These are phyloP conservation scores for Lactarius trivialis DNA, from an alignment of 768 basidiomycete genomes.

Conservation along the genomic window DNA sequence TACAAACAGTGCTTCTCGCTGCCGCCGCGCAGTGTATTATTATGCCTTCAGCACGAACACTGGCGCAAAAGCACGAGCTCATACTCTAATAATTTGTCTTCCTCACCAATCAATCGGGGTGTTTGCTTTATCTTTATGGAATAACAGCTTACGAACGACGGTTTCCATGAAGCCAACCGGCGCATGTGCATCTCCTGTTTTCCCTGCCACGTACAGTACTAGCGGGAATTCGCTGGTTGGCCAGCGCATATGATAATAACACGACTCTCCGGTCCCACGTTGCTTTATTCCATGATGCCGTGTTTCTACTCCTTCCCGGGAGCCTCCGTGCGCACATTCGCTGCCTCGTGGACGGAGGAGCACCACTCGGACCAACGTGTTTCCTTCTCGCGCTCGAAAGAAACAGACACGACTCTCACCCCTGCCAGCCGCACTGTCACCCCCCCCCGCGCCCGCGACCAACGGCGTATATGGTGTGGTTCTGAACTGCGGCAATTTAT, in stretches of 20 bases:
- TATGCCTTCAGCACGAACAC: background rate
- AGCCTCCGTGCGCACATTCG: background rate
- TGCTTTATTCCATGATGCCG: background rate
- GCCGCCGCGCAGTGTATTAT: background rate
- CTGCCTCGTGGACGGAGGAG: background rate
- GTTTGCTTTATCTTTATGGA: background rate
- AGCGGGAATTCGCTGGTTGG: conserved; percentile 3
- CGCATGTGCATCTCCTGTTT: background rate
- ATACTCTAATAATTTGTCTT: background rate
- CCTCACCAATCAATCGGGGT: background rate
- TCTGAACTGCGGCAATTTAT: background rate
- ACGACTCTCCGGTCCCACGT: background rate
- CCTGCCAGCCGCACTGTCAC: conserved; percentile 9
- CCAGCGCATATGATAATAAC: conserved; percentile 1
- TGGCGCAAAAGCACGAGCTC: background rate
- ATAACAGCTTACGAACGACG: background rate
- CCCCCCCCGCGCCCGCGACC: background rate
- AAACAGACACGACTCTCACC: too few relatives aligned
- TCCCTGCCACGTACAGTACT: background rate
- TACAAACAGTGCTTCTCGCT: background rate
- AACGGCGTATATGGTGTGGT: background rate
- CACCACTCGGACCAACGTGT: conserved; percentile 6
- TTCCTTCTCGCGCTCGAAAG: background rate
- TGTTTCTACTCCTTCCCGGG: background rate
- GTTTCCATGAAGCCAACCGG: background rate